Base-by-base conservation (phyloP, 2,329 filamentous ascomycete species). In the Microsporum canis region DNA sequence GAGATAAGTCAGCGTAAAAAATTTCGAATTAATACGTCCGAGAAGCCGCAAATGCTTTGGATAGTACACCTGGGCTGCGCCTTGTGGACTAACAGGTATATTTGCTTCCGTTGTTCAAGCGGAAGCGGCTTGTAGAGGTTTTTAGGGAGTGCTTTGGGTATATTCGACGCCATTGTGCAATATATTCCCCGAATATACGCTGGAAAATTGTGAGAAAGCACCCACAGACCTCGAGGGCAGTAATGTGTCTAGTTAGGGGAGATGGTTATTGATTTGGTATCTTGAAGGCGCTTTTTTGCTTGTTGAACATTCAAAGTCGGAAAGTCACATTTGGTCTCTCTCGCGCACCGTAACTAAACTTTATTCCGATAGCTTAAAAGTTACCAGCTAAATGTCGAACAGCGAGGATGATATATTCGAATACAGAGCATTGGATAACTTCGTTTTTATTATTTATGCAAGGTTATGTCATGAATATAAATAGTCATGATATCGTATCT, bases 51-150 rank as follows among this genome's bases (percentile, higher is more conserved):
- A 29, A 14, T 45, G 59, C 17, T 39, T n/a, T 31, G 5, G 3
- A 39, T 43, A 34, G 31, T 38, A 17, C 58, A 45, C 36, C 36
- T 36, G 53, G 55, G 45, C 39, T 57, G 29, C 10, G 34, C n/a
- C 33, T 43, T 36, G 4, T 57, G 59, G 38, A 57, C 73, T n/a
- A 72, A 79, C 78, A 80, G 72, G 66, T 75, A 78, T 61, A 80
- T 71, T 67, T 77, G 73, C 65, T 79, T 77, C 62, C 70, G 66
- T 29, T 65, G 62, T 45, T 63, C 62, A 38, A 63, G 57, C 0
- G 62, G 60, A 41, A 62, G 23, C 17, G 62, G 62, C 34, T 49
- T 59, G 39, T 33, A 49, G 17, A 38, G 12, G 7, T 7, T 49
- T 41, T 43, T 38, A 29, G 58, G 58, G 7, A 49, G 14, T 5